Evolutionary conservation across 2,329 filamentous ascomycete genomes (phyloP), one percentile per base, ranked within the genome.

Genomic region (Colletotrichum coccodes): DNA sequence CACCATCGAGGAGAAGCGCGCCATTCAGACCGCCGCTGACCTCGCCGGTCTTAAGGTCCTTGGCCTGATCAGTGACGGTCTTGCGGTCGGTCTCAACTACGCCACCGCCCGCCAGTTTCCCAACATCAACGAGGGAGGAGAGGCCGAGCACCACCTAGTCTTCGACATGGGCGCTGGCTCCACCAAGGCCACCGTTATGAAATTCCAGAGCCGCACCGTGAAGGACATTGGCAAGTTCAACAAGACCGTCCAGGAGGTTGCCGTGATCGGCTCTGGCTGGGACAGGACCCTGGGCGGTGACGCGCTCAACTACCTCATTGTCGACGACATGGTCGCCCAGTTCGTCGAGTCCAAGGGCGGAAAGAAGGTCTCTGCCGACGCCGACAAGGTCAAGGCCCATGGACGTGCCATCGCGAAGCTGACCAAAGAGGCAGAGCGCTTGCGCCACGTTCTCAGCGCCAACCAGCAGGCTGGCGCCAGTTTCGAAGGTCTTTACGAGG

Each of bases 131-230:
- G 91, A 96, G 61, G 94, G 94, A 62, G 92, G 89, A 72, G 94
- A 94, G 83, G 92, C 96, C 0, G 96, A 99, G 81, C 89, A 95
- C 75, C 94, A 99, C 82, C 83, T 99, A 79, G 90, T 99, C 34
- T 99, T 96, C 77, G 96, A 99, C 78, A 98, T 99, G 95, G 96
- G 96, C 73, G 95, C 96, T 73, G 96, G 96, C 5, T 98, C 94
- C 52, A 93, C 95, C 36, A 97, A 94, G 75, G 95, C 95, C 5
- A 96, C 94, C 7, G 85, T 99, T 60, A 82, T 99, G 78, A 92
- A 91, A 75, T 97, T 99, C 82, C 95, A 98, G 80, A 92, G 93
- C 77, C 91, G 92, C 74, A 91, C 88, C 2, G 91, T 98, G 71
- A 99, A 98, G 86, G 95, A 98, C 74, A 83, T 95, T 63, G 95